Conservation (phyloP, 495 filamentous ascomycete genomes). For the Penicillium coprophilum region DNA sequence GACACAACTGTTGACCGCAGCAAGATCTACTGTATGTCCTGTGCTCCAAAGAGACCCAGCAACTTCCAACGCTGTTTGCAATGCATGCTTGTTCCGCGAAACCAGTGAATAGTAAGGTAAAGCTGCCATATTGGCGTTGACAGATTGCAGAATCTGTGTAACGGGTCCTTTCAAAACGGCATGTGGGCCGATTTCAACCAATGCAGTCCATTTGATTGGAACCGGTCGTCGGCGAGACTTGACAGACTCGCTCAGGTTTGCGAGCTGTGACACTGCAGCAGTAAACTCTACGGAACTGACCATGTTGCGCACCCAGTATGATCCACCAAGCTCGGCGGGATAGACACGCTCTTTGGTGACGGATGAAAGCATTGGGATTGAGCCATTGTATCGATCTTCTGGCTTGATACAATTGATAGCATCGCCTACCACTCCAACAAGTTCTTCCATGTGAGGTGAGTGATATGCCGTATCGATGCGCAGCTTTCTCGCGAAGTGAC, state of each 20-base stretch:
- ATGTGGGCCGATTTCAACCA: slow-evolving; percentile 61
- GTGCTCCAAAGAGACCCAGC: slow-evolving; percentile 40
- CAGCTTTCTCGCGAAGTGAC: slow-evolving; percentile 44
- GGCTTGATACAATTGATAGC: slow-evolving; percentile 24
- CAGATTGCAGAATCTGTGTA: slow-evolving; percentile 52
- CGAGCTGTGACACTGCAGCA: slow-evolving; percentile 27
- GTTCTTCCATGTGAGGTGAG: slow-evolving; percentile 42
- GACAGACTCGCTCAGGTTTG: slow-evolving; percentile 17
- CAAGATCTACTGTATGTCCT: slow-evolving; percentile 31
- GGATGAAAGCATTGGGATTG: slow-evolving; percentile 38
- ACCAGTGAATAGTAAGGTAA: slow-evolving; percentile 39
- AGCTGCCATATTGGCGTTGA: slow-evolving; percentile 19
- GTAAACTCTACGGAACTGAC: slow-evolving; percentile 43
- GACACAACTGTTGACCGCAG: slow-evolving; percentile 18
- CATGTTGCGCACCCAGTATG: slow-evolving; percentile 49
- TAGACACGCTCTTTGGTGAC: slow-evolving; percentile 31
- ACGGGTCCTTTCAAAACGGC: slow-evolving; percentile 58
- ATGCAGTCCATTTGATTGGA: slow-evolving; percentile 17
- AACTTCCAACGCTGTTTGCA: slow-evolving; percentile 29
- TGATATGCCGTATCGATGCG: slow-evolving; percentile 59
- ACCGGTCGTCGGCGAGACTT: slow-evolving; percentile 24
- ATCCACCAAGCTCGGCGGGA: slow-evolving; percentile 21
- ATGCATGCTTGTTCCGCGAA: slow-evolving; percentile 32
- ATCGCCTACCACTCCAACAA: slow-evolving; percentile 19
- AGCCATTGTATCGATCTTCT: slow-evolving; percentile 15